A percentile compares a stretch with the other conserved stretches of the same genome.
Evolutionary conservation across 305 asterid genomes (phyloP).

Genomic region (Solanum hybrid): DNA sequence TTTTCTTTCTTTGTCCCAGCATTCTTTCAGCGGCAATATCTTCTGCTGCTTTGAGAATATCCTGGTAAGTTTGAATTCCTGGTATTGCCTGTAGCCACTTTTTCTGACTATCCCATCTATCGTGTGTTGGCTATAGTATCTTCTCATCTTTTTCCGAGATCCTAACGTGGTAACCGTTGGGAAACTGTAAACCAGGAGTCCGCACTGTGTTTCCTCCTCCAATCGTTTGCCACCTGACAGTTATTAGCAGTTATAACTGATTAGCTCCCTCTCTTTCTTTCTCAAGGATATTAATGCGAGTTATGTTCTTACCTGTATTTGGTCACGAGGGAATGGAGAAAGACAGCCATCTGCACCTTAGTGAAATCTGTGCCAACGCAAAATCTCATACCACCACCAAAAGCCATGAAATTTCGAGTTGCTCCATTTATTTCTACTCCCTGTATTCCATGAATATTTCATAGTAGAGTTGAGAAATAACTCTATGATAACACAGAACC

Average conservation of each 20-base stretch:
- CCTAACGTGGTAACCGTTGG: conserved; percentile 57
- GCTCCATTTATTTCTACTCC: conserved; percentile 61
- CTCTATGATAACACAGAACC: not conserved
- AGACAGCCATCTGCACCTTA: conserved; percentile 81
- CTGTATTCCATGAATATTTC: conserved; percentile 23
- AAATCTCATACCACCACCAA: conserved; percentile 89
- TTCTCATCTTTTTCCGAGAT: conserved; percentile 29
- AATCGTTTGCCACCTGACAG: conserved; percentile 49
- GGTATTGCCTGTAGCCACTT: not conserved
- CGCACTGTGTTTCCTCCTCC: conserved; percentile 68
- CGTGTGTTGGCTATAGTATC: conserved; percentile 8
- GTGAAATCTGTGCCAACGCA: conserved; percentile 91
- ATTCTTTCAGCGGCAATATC: not conserved
- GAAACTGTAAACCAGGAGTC: conserved; percentile 82
- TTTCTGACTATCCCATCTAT: not conserved
- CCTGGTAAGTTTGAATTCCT: conserved; percentile 1
- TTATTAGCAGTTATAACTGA: conserved; percentile 12
- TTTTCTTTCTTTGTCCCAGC: conserved; percentile 2
- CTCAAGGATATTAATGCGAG: not conserved
- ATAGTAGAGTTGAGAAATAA: not conserved
- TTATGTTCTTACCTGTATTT: conserved; percentile 58
- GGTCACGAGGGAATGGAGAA: conserved; percentile 69
- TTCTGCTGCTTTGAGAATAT: conserved; percentile 5
- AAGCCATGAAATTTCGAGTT: conserved; percentile 85
- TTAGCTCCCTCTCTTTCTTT: conserved; percentile 18